Evolutionary conservation across 2,329 filamentous ascomycete species (phyloP), one percentile per base, ranked within the genome.

Genomic region (Ceratocystiopsis brevicomis): DNA sequence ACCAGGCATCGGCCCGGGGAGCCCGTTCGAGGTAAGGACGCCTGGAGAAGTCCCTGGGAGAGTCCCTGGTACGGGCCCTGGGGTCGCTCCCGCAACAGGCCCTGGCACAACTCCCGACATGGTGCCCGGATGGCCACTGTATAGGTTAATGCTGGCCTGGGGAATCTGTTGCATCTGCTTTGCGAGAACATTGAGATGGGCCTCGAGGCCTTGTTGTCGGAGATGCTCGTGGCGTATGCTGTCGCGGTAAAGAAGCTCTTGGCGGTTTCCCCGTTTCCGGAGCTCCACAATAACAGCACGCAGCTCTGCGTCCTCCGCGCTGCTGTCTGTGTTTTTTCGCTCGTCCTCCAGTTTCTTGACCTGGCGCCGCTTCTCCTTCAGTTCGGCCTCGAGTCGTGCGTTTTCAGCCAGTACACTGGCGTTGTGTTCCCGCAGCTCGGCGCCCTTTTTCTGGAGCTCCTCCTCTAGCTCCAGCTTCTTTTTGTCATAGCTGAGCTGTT

Each of bases 341-440:
- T 79, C 72, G 46, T 78, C 75, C 55, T 90, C 83, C 21, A 86
- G 67, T 42, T 77, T 70, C 55, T 84, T 83, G 50, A 88, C 73
- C 49, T 79, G 73, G 19, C 66, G 64, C n/a, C 75, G 71, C 52
- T 79, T 81, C 47, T 81, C 71, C 50, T 76, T 78, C 25, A 90
- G 68, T 48, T 83, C 78, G 10, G 81, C 71, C 56, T 90, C 83
- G 41, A 88, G 63, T 33, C 66, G 65, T 6, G 69, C 62, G 46
- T 72, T 71, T 45, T 77, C 76, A 36, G 79, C 71, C 52, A 84
- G 78, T 18, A 82, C 62, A 30, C 70, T 63, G 34, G 63, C 60
- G 40, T 79, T 77, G 43, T 75, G 63, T 35, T 64, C 61, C 38
- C 68, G 66, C 36, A 78, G 61, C 37, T 67, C 63, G 34, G 62